Conservation (phyloP, 2,329 filamentous ascomycete genomes). For the Anisogramma anomala region DNA sequence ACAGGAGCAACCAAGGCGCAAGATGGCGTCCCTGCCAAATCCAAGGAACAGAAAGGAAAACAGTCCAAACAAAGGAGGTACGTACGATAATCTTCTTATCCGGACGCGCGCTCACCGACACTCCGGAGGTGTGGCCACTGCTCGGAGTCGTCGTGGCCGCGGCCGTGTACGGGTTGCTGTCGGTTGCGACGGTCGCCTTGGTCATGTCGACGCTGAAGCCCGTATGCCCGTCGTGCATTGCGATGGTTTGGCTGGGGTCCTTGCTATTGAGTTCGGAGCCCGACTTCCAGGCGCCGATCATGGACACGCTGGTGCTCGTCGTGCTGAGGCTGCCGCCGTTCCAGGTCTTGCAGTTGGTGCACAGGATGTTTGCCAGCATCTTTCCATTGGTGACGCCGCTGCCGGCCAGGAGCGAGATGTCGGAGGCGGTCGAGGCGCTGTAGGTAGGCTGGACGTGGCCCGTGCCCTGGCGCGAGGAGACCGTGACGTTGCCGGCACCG, state of each 20-base stretch:
- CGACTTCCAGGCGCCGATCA: slow-evolving; percentile 45
- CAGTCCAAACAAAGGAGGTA: too few species aligned
- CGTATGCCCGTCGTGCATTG: slow-evolving; percentile 33
- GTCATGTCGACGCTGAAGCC: slow-evolving; percentile 38
- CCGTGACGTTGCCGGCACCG: slow-evolving; percentile 46
- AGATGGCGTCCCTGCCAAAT: too few species aligned
- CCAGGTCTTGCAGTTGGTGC: slow-evolving; percentile 41
- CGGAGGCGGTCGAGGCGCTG: slow-evolving; percentile 28
- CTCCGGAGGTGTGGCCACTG: slow-evolving; percentile 11
- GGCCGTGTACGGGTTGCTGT: slow-evolving; percentile 40
- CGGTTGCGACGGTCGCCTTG: slow-evolving; percentile 32
- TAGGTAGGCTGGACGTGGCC: slow-evolving; percentile 36
- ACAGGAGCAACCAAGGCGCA: too few species aligned
- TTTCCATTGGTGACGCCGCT: slow-evolving; percentile 40
- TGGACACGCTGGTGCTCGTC: slow-evolving; percentile 28
- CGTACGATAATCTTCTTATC: slow-evolving; percentile 20
- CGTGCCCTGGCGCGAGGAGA: slow-evolving; percentile 42
- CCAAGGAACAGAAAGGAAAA: too few species aligned
- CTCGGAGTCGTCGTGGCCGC: slow-evolving; percentile 8
- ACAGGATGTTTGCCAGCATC: slow-evolving; percentile 50
- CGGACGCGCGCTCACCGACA: slow-evolving; percentile 17
- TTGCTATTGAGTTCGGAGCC: slow-evolving; percentile 35
- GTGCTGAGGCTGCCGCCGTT: slow-evolving; percentile 31
- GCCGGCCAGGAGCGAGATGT: slow-evolving; percentile 43
- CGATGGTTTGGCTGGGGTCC: slow-evolving; percentile 28